Conservation (phyloP, 2,329 filamentous ascomycete genomes). For the Aspergillus pseudotamarii region DNA sequence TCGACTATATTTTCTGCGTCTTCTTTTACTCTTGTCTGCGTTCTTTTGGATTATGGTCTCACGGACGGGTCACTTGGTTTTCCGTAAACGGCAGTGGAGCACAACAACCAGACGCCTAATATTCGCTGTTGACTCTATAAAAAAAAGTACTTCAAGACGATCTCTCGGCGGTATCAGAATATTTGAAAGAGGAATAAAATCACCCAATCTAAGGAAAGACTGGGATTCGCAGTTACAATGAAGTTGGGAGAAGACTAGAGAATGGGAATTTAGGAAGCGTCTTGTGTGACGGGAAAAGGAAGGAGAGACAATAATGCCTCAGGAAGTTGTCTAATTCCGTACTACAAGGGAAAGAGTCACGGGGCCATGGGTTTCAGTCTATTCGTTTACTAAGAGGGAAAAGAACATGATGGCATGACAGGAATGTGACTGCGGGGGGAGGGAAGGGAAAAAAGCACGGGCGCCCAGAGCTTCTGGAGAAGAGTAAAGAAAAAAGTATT, state of each 20-base stretch:
- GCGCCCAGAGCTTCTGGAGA: not conserved
- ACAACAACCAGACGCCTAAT: not conserved
- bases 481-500: not conserved
- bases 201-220: not conserved
- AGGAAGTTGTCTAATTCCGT: constrained; percentile 6
- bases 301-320: not conserved
- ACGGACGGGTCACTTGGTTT: constrained; percentile 2
- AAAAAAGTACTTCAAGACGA: not conserved
- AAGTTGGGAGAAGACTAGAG: not conserved
- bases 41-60: not conserved
- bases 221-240: not conserved
- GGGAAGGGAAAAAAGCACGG: constrained; percentile 1
- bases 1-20: not conserved
- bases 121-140: not conserved
- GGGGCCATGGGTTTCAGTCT: not conserved
- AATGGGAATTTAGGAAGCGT: constrained; percentile 7
- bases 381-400: not conserved
- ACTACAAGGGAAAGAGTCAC: constrained; percentile 10
- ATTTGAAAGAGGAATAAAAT: not conserved
- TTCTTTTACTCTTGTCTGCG: not conserved
- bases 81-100: constrained; percentile 21
- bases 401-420: constrained; percentile 10
- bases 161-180: not conserved
- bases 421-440: constrained; percentile 11
- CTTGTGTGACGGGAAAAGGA: constrained; percentile 8